phyloP scores from a whole-genome alignment of 495 filamentous ascomycete genomes.

The Hyaloscypha variabilis region DNA sequence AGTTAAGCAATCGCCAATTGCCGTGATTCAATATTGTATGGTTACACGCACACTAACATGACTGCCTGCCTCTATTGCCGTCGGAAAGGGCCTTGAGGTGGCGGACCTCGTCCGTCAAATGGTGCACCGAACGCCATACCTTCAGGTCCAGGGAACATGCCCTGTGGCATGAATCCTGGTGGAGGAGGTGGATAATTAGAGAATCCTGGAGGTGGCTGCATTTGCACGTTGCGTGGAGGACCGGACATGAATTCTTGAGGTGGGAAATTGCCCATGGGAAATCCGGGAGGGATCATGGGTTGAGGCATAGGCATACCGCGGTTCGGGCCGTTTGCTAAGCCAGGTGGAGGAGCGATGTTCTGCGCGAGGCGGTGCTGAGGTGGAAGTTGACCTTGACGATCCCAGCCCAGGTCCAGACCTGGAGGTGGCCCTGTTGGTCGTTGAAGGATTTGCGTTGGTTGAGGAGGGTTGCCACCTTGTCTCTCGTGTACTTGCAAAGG shows the following conservation, averaged over 20 bases:
- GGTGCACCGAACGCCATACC: constrained; percentile 44
- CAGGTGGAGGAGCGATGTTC: constrained; percentile 46
- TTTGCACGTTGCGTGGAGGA: constrained; percentile 28
- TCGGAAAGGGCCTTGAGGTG: constrained; percentile 34
- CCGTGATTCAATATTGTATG: constrained; percentile 7
- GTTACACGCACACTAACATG: constrained; percentile 15
- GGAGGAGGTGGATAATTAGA: constrained; percentile 36
- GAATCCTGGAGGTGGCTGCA: constrained; percentile 46
- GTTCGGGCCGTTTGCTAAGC: constrained; percentile 44
- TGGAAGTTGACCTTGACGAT: constrained; percentile 42
- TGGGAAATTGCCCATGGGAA: constrained; percentile 40
- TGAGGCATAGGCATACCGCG: constrained; percentile 51
- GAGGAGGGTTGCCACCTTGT: constrained; percentile 41
- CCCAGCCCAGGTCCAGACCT: constrained; percentile 42
- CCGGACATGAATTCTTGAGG: constrained; percentile 46
- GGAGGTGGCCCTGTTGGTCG: constrained; percentile 46
- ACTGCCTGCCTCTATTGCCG: constrained; percentile 23
- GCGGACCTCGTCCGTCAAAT: constrained; percentile 46
- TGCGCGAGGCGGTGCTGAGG: constrained; percentile 36
- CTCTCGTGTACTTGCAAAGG: constrained; percentile 40
- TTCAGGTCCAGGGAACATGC: constrained; percentile 47
- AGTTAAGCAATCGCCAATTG: not conserved
- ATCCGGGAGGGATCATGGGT: constrained; percentile 48
- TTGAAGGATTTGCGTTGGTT: constrained; percentile 58
- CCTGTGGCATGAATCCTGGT: constrained; percentile 33